Percentiles rank a stretch among this genome's conserved stretches.
These are phyloP conservation scores for Stachybotrys elegans DNA, from an alignment of 2,329 filamentous ascomycete genomes.

Conservation along the genomic window DNA sequence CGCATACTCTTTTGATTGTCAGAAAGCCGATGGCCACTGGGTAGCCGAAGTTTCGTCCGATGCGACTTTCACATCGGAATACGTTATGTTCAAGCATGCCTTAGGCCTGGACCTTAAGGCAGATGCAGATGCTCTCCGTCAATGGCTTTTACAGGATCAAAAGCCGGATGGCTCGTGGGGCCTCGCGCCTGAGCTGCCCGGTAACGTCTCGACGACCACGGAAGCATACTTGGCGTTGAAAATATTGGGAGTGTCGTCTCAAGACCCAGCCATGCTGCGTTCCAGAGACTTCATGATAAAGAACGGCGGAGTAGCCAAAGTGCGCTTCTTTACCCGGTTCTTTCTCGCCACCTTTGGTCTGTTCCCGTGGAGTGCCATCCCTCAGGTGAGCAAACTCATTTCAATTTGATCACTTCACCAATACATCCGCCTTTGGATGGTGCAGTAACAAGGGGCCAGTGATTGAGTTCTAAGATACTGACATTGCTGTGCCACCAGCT, in stretches of 20 bases:
- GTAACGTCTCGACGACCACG: constrained; percentile 3
- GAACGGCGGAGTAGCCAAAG: constrained; percentile 5
- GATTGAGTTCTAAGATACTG: not conserved
- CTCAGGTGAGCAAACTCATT: not conserved
- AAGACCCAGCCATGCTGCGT: constrained; percentile 2
- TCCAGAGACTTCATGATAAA: constrained; percentile 2
- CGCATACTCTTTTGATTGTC: not conserved
- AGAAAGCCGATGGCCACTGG: constrained; percentile 5
- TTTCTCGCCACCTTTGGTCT: constrained; percentile 8
- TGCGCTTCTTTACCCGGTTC: constrained; percentile 8
- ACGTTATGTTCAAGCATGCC: constrained; percentile 7
- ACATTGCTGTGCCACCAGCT: not conserved
- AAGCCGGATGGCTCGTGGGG: constrained; percentile 7
- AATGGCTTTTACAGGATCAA: constrained; percentile 5
- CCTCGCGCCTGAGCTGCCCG: constrained; percentile 5
- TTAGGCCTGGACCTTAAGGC: constrained; percentile 1
- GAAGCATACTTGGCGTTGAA: constrained; percentile 9
- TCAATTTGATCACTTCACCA: not conserved
- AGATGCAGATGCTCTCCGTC: not conserved
- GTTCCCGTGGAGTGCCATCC: constrained; percentile 7
- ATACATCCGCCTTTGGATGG: not conserved
- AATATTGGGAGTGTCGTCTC: constrained; percentile 5
- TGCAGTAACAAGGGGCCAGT: not conserved
- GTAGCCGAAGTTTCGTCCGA: constrained; percentile 5
- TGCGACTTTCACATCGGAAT: constrained; percentile 6